Evolutionary conservation across 495 filamentous ascomycete genomes (phyloP).

Genomic region (Tuber melanosporum): DNA sequence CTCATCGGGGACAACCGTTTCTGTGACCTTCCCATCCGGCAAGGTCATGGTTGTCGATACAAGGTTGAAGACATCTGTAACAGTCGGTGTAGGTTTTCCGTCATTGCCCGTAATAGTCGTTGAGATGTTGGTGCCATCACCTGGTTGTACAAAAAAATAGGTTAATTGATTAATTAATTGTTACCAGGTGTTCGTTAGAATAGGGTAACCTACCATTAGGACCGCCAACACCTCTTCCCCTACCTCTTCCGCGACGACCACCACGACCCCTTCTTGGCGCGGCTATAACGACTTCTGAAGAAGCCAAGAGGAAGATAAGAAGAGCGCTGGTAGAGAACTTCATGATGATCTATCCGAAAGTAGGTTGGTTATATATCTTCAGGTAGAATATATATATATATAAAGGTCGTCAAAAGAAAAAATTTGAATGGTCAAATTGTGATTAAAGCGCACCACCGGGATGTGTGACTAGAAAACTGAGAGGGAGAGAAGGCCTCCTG

Average conservation of each 20-base stretch:
- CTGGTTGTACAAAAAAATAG: neutral
- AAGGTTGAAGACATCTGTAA: neutral
- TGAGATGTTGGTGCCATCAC: neutral
- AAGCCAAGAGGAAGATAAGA: slow-evolving; percentile 15
- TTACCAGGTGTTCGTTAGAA: neutral
- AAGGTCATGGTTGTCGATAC: slow-evolving; percentile 1
- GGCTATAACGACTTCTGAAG: slow-evolving; percentile 17
- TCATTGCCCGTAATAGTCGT: neutral
- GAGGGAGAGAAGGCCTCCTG: slow-evolving; percentile 18
- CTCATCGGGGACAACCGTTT: neutral
- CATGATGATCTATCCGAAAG: slow-evolving; percentile 13
- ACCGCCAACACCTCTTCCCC: neutral
- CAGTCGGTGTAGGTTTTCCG: slow-evolving; percentile 3
- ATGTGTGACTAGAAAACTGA: slow-evolving; percentile 12
- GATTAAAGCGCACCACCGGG: slow-evolving; percentile 24
- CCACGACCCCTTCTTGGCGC: slow-evolving; percentile 19
- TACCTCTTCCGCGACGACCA: slow-evolving; percentile 7
- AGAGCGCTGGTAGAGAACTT: slow-evolving; percentile 18
- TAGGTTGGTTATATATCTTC: slow-evolving; percentile 3
- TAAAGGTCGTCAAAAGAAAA: slow-evolving; percentile 5
- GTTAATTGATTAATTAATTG: neutral
- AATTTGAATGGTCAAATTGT: slow-evolving; percentile 7
- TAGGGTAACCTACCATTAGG: neutral
- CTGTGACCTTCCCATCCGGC: slow-evolving; percentile 1
- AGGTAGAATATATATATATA: slow-evolving; percentile 3